A percentile compares a stretch with the other conserved stretches of the same genome.
phyloP scores from a whole-genome alignment of 2,329 filamentous ascomycete genomes.

The Tolypocladium tropicale region DNA sequence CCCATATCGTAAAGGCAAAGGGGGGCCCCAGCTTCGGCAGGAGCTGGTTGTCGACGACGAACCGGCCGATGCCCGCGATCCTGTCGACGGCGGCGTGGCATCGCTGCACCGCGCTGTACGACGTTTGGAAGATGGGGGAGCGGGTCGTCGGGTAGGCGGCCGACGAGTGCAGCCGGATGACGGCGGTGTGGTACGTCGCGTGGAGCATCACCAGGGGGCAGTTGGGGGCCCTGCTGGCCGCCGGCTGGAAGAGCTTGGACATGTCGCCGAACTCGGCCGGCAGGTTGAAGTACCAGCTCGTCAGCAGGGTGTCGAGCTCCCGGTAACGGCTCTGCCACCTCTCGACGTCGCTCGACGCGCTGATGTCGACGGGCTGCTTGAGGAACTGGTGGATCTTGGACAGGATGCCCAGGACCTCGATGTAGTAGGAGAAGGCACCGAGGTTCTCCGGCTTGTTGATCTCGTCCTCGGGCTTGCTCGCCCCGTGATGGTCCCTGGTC shows the following conservation, averaged over 20 bases:
- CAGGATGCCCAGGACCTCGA: constrained; percentile 79
- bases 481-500: constrained; percentile 31
- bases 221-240: constrained; percentile 59
- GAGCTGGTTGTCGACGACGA: constrained; percentile 65
- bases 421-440: constrained; percentile 80
- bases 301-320: constrained; percentile 70
- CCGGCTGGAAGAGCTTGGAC: constrained; percentile 59
- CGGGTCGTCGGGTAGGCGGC: constrained; percentile 85
- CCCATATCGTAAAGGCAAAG: constrained; percentile 89
- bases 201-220: constrained; percentile 88
- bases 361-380: constrained; percentile 83
- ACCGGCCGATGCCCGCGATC: constrained; percentile 67
- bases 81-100: constrained; percentile 77
- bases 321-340: constrained; percentile 83
- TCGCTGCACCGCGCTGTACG: constrained; percentile 72
- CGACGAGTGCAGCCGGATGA: constrained; percentile 84
- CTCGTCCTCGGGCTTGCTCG: constrained; percentile 45
- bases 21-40: constrained; percentile 76
- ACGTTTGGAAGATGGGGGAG: constrained; percentile 81
- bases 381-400: constrained; percentile 83
- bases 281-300: constrained; percentile 73
- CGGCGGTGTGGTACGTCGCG: constrained; percentile 78
- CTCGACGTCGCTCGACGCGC: constrained; percentile 73
- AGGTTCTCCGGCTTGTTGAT: constrained; percentile 68
- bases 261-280: constrained; percentile 80